Base-by-base conservation (phyloP, 2,329 filamentous ascomycete genomes). In the Sphaceloma murrayae region DNA sequence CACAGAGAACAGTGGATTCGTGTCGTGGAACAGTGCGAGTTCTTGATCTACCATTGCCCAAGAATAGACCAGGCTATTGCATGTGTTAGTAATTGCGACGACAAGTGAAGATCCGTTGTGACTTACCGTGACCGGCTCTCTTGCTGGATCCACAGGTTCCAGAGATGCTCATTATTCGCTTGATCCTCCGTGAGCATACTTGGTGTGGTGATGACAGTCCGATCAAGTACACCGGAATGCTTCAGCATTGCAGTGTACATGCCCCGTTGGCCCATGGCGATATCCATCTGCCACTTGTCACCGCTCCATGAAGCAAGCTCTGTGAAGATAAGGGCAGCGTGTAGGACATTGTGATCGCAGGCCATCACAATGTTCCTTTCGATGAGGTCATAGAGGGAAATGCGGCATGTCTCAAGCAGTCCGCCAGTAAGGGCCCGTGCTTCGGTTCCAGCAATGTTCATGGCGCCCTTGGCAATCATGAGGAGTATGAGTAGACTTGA, bases 231-330 rank as follows among this genome's bases (percentile, higher is more conserved):
- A 16, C 80, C 78, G 1, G 78, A 78, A 57, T 84, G 78, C 53
- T 78, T 74, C 16, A 84, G 63, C 80, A 84, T 84, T 47, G 78
- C 73, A 48, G 82, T 71, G 58, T 84, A 84, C 77, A 83, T 83
- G 46, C 77, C 77, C 36, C 78, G 71, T 59, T 83, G 80, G 21
- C 80, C 79, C 77, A 83, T 82, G 31, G 78, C 75, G 51, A 83
- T 82, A 54, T 84, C 79, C 79, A 83, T 84, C 51, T 82, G 76
- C 78, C 80, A 83, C 61, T 83, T 83, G 59, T 84, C 80, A 34
- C 80, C 80, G 56, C 79, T 81, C 80, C 80, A 85, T 1, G 77
- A 77, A 5, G 78, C 80, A 18, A 82, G 69, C 1, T 79, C 70
- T 1, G 75, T 81, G 57, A 82, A 82, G 2, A 84, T 69, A 9